Evolutionary conservation across 2,329 filamentous ascomycete species (phyloP).

Genomic region (Cladosporium sp.): DNA sequence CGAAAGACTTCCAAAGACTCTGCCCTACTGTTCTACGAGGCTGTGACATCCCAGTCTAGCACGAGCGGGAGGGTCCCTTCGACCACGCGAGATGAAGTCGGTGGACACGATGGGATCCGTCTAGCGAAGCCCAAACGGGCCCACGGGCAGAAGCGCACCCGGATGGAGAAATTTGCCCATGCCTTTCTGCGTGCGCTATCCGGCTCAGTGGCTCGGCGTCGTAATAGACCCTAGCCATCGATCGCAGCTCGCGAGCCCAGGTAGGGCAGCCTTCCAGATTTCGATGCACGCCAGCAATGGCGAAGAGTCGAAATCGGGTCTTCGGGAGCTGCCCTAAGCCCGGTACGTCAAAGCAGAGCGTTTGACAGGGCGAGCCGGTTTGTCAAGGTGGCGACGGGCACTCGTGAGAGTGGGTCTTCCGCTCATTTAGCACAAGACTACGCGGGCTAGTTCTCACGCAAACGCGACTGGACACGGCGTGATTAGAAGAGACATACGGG

Average conservation of each 20-base stretch:
- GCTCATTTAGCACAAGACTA: too few relatives aligned
- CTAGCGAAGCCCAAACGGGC: neutral
- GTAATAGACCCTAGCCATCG: neutral
- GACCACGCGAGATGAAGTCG: conserved; percentile 1
- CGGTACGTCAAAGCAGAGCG: neutral
- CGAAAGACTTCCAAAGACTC: too few relatives aligned
- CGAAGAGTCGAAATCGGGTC: neutral
- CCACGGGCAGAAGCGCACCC: neutral
- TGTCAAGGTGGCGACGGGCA: neutral
- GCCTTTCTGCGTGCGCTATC: neutral
- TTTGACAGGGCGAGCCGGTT: neutral
- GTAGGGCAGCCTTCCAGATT: neutral
- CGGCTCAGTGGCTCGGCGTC: conserved; percentile 4
- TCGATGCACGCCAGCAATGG: neutral
- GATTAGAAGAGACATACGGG: too few relatives aligned
- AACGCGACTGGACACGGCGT: too few relatives aligned
- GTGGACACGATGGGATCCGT: conserved; percentile 1
- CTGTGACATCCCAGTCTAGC: neutral
- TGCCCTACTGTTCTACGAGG: neutral
- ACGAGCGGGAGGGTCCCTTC: neutral
- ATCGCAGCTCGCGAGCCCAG: too few relatives aligned
- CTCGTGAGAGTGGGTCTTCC: neutral
- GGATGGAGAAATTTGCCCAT: neutral
- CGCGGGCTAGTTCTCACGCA: too few relatives aligned
- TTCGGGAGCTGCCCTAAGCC: conserved; percentile 2